Percentiles rank a stretch among this genome's conserved stretches.
Conservation (phyloP, 2,329 filamentous ascomycete species). For the Ascochyta lentis region DNA sequence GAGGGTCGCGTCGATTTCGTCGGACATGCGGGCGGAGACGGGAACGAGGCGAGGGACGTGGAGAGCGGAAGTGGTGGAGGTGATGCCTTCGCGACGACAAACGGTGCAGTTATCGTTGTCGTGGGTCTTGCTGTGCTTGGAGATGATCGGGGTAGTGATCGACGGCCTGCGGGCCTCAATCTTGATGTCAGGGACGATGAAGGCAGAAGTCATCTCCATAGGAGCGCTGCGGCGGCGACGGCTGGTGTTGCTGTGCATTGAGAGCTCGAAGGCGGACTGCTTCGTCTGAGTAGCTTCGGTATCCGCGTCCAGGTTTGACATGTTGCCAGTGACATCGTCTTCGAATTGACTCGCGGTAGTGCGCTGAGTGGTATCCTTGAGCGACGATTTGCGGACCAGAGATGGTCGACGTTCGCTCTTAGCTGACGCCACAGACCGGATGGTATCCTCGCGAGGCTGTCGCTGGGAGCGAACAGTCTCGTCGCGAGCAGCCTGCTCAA, state of each 20-base stretch:
- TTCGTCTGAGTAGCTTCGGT: constrained; percentile 40
- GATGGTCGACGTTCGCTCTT: constrained; percentile 49
- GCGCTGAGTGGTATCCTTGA: constrained; percentile 57
- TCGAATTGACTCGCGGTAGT: constrained; percentile 41
- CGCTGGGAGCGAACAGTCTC: constrained; percentile 50
- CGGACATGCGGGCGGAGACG: constrained; percentile 58
- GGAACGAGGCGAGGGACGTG: constrained; percentile 59
- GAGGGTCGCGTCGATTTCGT: constrained; percentile 65
- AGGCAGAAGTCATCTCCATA: constrained; percentile 67
- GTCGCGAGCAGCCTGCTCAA: constrained; percentile 43
- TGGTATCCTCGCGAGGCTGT: constrained; percentile 49
- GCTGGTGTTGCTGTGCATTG: constrained; percentile 57
- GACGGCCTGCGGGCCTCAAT: constrained; percentile 47
- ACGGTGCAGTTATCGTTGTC: constrained; percentile 63
- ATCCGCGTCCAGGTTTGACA: constrained; percentile 36
- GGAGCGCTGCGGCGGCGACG: constrained; percentile 57
- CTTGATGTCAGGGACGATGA: constrained; percentile 69
- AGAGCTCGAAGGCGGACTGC: constrained; percentile 42
- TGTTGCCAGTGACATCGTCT: constrained; percentile 45
- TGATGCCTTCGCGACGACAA: constrained; percentile 56
- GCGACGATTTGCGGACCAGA: constrained; percentile 61
- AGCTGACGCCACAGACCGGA: constrained; percentile 46
- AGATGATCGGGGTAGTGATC: constrained; percentile 26
- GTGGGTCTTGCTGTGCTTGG: constrained; percentile 52
- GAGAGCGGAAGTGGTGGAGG: constrained; percentile 35